A percentile compares a stretch with the other conserved stretches of the same genome.
Evolutionary conservation across 2,329 filamentous ascomycete species (phyloP).

Genomic region (Scedosporium minutisporum): DNA sequence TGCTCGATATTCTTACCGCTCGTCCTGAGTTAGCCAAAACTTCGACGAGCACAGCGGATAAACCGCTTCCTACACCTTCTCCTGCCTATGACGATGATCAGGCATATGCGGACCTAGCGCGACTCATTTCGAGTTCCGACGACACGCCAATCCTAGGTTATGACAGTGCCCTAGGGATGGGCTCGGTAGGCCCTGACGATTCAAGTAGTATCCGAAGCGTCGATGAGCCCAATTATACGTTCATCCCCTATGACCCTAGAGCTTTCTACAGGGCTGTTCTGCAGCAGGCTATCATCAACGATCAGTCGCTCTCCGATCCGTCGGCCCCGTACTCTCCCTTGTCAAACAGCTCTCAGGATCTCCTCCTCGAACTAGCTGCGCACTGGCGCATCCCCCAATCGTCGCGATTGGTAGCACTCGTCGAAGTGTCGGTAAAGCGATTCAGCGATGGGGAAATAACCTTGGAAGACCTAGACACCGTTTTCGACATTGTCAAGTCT

Average conservation of each 20-base stretch:
- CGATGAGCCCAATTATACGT: slow-evolving; percentile 67
- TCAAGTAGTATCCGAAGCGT: slow-evolving; percentile 40
- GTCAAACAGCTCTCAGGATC: slow-evolving; percentile 72
- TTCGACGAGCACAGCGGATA: slow-evolving; percentile 50
- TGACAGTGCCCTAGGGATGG: slow-evolving; percentile 42
- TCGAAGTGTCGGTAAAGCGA: slow-evolving; percentile 79
- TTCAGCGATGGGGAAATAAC: slow-evolving; percentile 75
- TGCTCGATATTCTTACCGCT: slow-evolving; percentile 78
- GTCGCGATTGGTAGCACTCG: slow-evolving; percentile 67
- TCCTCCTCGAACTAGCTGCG: slow-evolving; percentile 75
- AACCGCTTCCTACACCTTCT: slow-evolving; percentile 37
- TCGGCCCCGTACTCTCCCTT: slow-evolving; percentile 41
- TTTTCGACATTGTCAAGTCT: slow-evolving; percentile 74
- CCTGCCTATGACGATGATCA: slow-evolving; percentile 40
- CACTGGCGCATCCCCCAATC: slow-evolving; percentile 85
- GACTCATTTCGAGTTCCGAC: slow-evolving; percentile 38
- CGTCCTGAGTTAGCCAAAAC: slow-evolving; percentile 78
- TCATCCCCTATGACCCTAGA: slow-evolving; percentile 77
- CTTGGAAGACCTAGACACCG: slow-evolving; percentile 71
- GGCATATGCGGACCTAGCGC: slow-evolving; percentile 42
- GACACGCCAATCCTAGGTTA: slow-evolving; percentile 18
- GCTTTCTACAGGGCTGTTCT: slow-evolving; percentile 76
- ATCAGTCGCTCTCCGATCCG: slow-evolving; percentile 46
- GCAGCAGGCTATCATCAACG: slow-evolving; percentile 62
- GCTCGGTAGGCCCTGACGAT: slow-evolving; percentile 52